Base-by-base conservation (phyloP, 148 eudicot genomes). In the Dysphania ambrosioides region DNA sequence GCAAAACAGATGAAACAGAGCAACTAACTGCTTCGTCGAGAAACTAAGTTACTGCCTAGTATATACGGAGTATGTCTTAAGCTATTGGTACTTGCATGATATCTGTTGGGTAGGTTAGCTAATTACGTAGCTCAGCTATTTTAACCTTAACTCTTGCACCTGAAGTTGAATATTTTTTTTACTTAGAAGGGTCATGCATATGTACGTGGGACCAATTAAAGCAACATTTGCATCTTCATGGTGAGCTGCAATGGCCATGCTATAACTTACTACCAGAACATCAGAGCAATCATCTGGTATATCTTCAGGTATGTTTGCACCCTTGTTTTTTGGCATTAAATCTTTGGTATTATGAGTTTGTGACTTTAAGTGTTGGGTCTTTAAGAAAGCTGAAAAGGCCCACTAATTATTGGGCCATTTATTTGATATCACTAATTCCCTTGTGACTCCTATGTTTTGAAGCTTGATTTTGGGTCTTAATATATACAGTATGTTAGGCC, bases 181-280 rank as follows among this genome's bases (percentile, higher is more conserved):
- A 41, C 31, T 73, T 1, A 9, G 18, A 11, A 55, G 51, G 41
- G 56, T 27, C 32, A 71, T 31, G 68, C 83, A 79, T 88, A 93
- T 93, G 90, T 89, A 93, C 94, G 91, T 89, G 79, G 89, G 98
- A 64, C 91, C 97, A 58, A 91, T 78, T 19, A 94, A 85, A 40
- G 96, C 96, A 63, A 89, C 88, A 77, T 91, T 88, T 51, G 90
- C 98, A 63, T 94, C 98, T 85, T 91, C 97, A 57, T 91, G 91
- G 70, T 93, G 98, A 16, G 90, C 97, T 69, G 88, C 91, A 73
- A 91, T 51, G 60, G 93, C 97, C 87, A 93, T 86, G 30, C 71
- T 72, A 26, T 89, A 82, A 59, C 77, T 78, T 41, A 86, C 87
- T 56, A 93, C 91, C 69, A 91, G 88, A 79, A 93, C 72, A 83